Percentiles rank a stretch among this genome's conserved stretches.
Evolutionary conservation across 352 stramenopile genomes (phyloP).

Genomic region (Phytophthora multivora): DNA sequence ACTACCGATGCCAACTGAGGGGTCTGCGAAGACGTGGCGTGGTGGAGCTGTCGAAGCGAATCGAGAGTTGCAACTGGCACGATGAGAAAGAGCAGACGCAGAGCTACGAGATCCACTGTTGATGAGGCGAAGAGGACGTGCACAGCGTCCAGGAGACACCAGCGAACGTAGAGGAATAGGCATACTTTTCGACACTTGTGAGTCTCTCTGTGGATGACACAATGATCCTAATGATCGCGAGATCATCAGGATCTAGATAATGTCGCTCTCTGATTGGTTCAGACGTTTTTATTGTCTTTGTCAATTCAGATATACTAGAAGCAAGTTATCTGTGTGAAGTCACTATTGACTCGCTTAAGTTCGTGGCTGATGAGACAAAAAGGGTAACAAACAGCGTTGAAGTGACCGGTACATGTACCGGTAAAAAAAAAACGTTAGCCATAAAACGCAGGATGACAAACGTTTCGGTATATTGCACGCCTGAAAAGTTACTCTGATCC

Average conservation of each 20-base stretch:
- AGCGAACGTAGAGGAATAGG: constrained; percentile 20
- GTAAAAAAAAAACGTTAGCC: background rate
- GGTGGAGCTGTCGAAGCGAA: constrained; percentile 36
- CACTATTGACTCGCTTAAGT: background rate
- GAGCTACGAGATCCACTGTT: constrained; percentile 2
- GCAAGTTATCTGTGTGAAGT: no score
- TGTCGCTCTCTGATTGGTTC: no score
- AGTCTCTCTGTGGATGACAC: constrained; percentile 9
- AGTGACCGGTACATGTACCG: constrained; percentile 13
- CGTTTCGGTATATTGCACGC: constrained; percentile 1
- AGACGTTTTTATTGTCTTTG: background rate
- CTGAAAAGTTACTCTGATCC: background rate
- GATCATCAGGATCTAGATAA: no score
- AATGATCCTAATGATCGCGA: background rate
- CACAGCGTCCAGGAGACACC: constrained; percentile 14
- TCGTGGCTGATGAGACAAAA: constrained; percentile 23
- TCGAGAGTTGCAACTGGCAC: constrained; percentile 13
- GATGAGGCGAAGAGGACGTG: constrained; percentile 5
- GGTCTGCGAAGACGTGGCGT: constrained; percentile 54
- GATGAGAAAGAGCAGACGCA: constrained; percentile 14
- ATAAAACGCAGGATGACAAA: constrained; percentile 1
- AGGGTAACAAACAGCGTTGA: constrained; percentile 7
- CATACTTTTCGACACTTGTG: constrained; percentile 16
- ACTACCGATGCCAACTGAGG: constrained; percentile 69
- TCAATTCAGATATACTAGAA: background rate